Evolutionary conservation across 345 rosid species (phyloP), one percentile per base, ranked within the genome.

Genomic region (Streptanthus diversifolius): DNA sequence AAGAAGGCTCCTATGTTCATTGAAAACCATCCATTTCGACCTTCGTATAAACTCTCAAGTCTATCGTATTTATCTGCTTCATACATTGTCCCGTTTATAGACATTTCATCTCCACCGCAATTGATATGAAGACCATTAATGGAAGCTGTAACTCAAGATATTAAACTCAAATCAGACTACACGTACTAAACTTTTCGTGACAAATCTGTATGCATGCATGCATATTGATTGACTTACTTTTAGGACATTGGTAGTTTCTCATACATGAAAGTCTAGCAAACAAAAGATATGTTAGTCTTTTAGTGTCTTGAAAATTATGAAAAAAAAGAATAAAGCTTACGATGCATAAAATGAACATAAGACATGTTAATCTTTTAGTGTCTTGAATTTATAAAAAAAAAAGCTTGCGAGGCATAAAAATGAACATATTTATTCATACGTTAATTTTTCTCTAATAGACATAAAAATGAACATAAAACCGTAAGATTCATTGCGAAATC

Each of bases 1-100:
- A 79, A 30, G 52, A 84, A 88, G 77, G 83, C 82, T 33, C 93
- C 89, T 19, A 78, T 71, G 80, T 81, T 88, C 62, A 83, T 86
- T 60, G 84, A 82, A 21, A 88, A 87, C 91, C 89, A 88, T 52
- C 75, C 68, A 18, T 30, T 48, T 39, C 1, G 5, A 43, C 70
- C 40, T 11, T 63, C 77, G 17, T 73, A 45, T n/a, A 68, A 4
- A 76, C 57, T 72, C 74, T 68, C 73, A 0, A 66, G 79, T 30
- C 65, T 72, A 47, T 86, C 87, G 12, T 73, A 39, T 25, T 40
- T 81, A 66, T 88, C 93, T 72, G 85, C 88, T 39, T 70, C 77
- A 58, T 75, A 85, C n/a, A 68, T 63, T 24, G 60, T 62, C 30
- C 69, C 66, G 17, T 81, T 75, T 43, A 83, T 35, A 1, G 44